A percentile compares a stretch with the other conserved stretches of the same genome.
Conservation (phyloP, 1,284 basidiomycete genomes). For the Boletellus deceptivus region DNA sequence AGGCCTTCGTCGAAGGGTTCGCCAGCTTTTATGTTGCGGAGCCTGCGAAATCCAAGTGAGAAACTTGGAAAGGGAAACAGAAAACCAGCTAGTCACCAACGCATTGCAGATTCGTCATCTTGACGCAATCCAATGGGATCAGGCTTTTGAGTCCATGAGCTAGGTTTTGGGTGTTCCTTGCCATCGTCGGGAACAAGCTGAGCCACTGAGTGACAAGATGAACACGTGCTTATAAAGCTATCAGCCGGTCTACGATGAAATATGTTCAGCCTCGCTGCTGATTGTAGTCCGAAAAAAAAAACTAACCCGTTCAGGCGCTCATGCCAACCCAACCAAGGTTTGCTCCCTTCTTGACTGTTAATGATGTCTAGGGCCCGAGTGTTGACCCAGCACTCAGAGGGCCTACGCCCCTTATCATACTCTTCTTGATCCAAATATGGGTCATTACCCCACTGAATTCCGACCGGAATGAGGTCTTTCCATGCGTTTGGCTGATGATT, state of each 20-base stretch:
- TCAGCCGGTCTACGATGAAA: background rate
- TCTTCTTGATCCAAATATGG: background rate
- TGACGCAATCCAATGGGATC: too few relatives aligned
- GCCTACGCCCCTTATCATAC: background rate
- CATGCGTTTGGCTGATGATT: background rate
- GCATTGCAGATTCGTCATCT: too few relatives aligned
- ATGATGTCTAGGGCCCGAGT: background rate
- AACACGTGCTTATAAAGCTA: background rate
- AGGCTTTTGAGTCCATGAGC: too few relatives aligned
- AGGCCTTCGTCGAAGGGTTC: too few relatives aligned
- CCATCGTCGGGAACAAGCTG: background rate
- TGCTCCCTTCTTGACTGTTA: background rate
- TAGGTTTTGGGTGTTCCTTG: too few relatives aligned
- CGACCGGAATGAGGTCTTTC: slow-evolving; percentile 1
- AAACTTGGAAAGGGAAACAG: too few relatives aligned
- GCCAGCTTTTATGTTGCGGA: too few relatives aligned
- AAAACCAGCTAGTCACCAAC: too few relatives aligned
- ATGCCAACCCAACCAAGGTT: slow-evolving; percentile 1
- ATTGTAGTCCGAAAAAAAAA: background rate
- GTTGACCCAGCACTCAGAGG: background rate
- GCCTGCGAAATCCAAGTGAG: too few relatives aligned
- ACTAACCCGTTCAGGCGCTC: background rate
- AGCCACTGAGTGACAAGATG: background rate
- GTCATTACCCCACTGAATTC: slow-evolving; percentile 5
- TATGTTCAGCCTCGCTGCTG: too few relatives aligned